Evolutionary conservation across 306 rosid genomes (phyloP).

Genomic region (Sicyos baderoa): DNA sequence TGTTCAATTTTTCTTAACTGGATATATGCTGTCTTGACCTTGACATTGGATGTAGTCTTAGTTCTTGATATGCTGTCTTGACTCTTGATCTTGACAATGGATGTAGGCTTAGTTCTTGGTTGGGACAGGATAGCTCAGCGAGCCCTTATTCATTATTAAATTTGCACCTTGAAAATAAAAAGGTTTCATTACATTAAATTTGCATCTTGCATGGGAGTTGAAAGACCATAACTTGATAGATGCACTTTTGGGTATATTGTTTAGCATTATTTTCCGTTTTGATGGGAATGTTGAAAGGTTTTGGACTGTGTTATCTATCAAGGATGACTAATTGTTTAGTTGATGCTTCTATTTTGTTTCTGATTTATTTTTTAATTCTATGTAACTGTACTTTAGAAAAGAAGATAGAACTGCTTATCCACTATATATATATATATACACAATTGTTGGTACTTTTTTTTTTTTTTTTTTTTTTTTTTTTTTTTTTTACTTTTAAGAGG

Average conservation of each 20-base stretch:
- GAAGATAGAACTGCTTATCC: background rate
- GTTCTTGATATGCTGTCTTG: too few relatives aligned
- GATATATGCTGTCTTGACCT: background rate
- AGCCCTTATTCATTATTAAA: background rate
- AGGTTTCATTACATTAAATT: background rate
- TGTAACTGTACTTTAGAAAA: background rate
- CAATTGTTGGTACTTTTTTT: background rate
- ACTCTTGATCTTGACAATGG: background rate
- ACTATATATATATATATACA: background rate
- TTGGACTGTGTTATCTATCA: background rate
- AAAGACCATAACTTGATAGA: background rate
- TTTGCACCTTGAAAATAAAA: background rate
- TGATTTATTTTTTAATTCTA: background rate
- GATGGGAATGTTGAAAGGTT: background rate
- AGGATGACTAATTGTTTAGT: background rate
- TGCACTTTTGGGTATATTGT: background rate
- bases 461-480: background rate
- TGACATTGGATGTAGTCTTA: too few relatives aligned
- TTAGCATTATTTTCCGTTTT: background rate
- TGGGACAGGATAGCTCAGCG: background rate
- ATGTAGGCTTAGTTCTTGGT: background rate
- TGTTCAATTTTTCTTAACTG: constrained; percentile 1
- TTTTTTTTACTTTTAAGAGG: too few relatives aligned
- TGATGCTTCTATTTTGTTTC: background rate
- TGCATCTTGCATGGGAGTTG: too few relatives aligned